These are phyloP conservation scores for Fusarium mundagurra DNA, from an alignment of 2,329 filamentous ascomycete genomes.

Conservation along the genomic window DNA sequence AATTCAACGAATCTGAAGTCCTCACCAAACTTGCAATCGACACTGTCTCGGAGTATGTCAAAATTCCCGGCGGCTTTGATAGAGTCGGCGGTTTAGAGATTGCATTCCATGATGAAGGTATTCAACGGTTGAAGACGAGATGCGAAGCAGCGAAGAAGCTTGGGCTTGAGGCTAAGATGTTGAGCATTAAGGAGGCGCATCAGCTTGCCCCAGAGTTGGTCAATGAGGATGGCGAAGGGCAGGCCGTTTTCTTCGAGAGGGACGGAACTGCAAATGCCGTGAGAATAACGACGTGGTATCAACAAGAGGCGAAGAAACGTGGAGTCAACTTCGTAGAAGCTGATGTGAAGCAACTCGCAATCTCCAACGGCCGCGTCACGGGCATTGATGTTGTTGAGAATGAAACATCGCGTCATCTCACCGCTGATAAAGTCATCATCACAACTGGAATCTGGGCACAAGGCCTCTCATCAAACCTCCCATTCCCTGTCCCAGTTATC, in stretches of 20 bases:
- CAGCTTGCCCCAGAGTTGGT: slow-evolving; percentile 32
- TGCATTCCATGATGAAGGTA: slow-evolving; percentile 17
- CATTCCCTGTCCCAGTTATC: slow-evolving; percentile 33
- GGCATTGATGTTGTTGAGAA: slow-evolving; percentile 10
- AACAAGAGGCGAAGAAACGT: slow-evolving; percentile 9
- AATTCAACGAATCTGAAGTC: slow-evolving; percentile 37
- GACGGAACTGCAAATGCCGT: slow-evolving; percentile 37
- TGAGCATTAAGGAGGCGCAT: slow-evolving; percentile 23
- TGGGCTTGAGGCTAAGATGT: slow-evolving; percentile 13
- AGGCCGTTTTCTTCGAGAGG: slow-evolving; percentile 20
- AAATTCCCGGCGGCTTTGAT: slow-evolving; percentile 36
- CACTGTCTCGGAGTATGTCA: slow-evolving; percentile 32
- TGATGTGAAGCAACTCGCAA: slow-evolving; percentile 17
- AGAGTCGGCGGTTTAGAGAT: slow-evolving; percentile 35
- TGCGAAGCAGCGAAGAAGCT: not conserved
- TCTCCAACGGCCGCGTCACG: not conserved
- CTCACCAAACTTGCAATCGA: slow-evolving; percentile 37
- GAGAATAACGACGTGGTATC: slow-evolving; percentile 29
- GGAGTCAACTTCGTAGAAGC: slow-evolving; percentile 18
- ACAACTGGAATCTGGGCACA: slow-evolving; percentile 40
- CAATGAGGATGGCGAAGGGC: not conserved
- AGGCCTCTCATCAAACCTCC: slow-evolving; percentile 17
- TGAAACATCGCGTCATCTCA: not conserved
- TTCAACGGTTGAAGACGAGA: slow-evolving; percentile 13
- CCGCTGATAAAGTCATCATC: slow-evolving; percentile 33